These are phyloP conservation scores for Talaromyces nanjingensis DNA, from an alignment of 495 filamentous ascomycete genomes.

Conservation along the genomic window DNA sequence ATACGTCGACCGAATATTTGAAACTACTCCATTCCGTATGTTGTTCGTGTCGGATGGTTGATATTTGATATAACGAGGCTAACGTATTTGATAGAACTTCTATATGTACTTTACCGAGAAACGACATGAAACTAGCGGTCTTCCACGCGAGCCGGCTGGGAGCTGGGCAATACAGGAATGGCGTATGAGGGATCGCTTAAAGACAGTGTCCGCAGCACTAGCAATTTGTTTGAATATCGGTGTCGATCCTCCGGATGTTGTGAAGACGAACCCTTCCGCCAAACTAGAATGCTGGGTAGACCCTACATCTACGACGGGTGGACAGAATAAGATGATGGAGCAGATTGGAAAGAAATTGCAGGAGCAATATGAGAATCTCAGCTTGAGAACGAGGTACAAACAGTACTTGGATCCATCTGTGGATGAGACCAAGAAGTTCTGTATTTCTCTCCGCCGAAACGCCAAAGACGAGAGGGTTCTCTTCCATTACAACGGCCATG, in stretches of 20 bases:
- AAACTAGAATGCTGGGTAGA: constrained; percentile 97
- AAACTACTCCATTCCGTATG: constrained; percentile 50
- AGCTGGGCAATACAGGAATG: constrained; percentile 74
- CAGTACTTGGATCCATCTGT: constrained; percentile 93
- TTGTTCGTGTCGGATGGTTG: background rate
- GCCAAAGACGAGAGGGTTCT: constrained; percentile 93
- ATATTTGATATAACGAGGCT: background rate
- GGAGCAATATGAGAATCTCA: constrained; percentile 89
- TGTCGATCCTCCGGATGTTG: constrained; percentile 91
- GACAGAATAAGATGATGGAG: constrained; percentile 79
- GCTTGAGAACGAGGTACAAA: constrained; percentile 91
- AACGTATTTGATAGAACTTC: constrained; percentile 45
- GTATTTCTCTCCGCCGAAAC: constrained; percentile 76
- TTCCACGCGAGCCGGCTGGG: constrained; percentile 60
- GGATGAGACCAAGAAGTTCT: constrained; percentile 95
- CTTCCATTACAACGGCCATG: constrained; percentile 98
- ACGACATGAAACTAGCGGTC: constrained; percentile 91
- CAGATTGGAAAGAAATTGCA: constrained; percentile 93
- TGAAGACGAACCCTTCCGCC: constrained; percentile 87
- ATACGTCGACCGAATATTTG: constrained; percentile 51
- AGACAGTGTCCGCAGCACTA: constrained; percentile 91
- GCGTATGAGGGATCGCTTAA: constrained; percentile 93
- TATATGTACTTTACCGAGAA: constrained; percentile 99
- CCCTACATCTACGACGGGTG: constrained; percentile 62
- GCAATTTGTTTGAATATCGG: constrained; percentile 95